Base-by-base conservation (phyloP, 371 early-diverging fungal species). In the Sporodiniella umbellata region DNA sequence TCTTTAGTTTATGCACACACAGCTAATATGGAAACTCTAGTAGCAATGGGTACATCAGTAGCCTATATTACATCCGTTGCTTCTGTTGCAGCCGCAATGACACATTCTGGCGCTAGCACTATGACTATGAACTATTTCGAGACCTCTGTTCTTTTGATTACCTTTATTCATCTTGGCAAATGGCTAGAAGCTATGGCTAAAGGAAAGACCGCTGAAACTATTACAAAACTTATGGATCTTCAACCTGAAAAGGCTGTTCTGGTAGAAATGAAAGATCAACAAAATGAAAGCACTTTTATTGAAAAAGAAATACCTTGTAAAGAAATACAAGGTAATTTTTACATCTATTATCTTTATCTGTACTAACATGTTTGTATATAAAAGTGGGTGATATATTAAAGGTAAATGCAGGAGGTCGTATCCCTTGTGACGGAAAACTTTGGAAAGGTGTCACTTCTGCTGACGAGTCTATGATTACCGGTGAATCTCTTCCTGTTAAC, bases 391-490 rank as follows among this genome's bases (percentile, higher is more conserved):
- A 86, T 62, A 72, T 82, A 22, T 63, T 86, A 33, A 63, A 76
- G 26, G 81, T 86, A 25, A 70, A 79, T 49, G 80, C 87, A n/a
- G 88, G 87, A 22, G 82, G 70, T 6, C 71, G 79, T 17, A 80
- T 85, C 22, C 86, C 88, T 8, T 79, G 83, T 48, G 89, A 93
- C 73, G 88, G 82, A 28, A 72, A 72, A 47, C 42, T 85, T 8
- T 80, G 83, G 78, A 69, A 75, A 46, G 85, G 85, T 0, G 58
- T 65, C 17, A 72, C 77, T 4, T 72, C 73, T 28, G 71, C 86
- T 6, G 91, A 93, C 52, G 90, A 90, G 62, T 81, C 86, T 45
- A 87, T 90, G 80, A 79, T 93, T 30, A 93, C 93, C 0, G 93
- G 93, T 31, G 93, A 93, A 62, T 75, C 87, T 14, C 52, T 89